Base-by-base conservation (phyloP, 768 basidiomycete genomes). In the Amanita molliuscula region DNA sequence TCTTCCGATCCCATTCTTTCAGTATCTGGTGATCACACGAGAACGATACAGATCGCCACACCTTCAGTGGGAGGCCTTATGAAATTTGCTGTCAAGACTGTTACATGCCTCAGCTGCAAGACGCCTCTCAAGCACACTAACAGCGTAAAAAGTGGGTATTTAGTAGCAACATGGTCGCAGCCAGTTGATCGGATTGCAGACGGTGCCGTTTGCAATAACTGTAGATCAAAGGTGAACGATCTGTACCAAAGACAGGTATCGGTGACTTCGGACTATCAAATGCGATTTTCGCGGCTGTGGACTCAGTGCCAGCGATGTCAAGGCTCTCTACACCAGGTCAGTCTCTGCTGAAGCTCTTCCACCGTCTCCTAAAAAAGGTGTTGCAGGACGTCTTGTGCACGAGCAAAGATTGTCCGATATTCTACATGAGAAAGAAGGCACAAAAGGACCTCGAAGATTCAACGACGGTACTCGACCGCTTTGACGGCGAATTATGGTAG, bases 241-340 rank as follows among this genome's bases (percentile, higher is more conserved):
- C 66, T 99, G 41, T 97, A 96, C 61, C 86, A 92, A 60, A 97
- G 93, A 62, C 95, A 97, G 62, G 77, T 88, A 34, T 59, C 74
- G 4, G 68, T 70, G 5, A 79, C 88, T 0, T 93, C 94, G 0
- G 78, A 80, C 18, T 70, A 84, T 40, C 91, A 99, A 72, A 84
- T 94, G 6, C 82, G 88, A 42, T 98, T 96, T 64, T 88, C 95
- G 16, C 79, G 94, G 44, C 65, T 99, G 20, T 99, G 96, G 96
- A 98, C 96, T 1, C 95, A 98, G 61, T 99, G 96, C 58, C 96
- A 99, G 61, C 79, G 96, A 21, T 99, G 96, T 71, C 96, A 99
- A 62, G 96, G 96, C 11, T 99, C 96, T 15, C 72, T 99, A 43
- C 96, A 99, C 68, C 93, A 96, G 72, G 85, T 84, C 51, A 25